phyloP scores from a whole-genome alignment of 1,284 basidiomycete genomes.

The Cryptococcus depauperatus region DNA sequence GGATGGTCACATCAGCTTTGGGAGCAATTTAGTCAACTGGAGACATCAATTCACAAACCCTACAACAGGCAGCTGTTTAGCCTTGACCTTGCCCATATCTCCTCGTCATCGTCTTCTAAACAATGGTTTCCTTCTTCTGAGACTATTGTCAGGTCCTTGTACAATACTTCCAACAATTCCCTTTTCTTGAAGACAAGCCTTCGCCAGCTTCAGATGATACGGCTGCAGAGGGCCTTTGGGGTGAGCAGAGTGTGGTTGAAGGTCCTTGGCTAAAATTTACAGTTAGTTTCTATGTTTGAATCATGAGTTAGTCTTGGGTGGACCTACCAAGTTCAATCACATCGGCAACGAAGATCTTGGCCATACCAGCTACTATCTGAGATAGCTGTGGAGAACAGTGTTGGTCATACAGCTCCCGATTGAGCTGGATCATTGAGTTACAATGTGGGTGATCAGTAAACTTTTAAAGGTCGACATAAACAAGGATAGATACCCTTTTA shows the following conservation, averaged over 20 bases:
- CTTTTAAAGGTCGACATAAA: background rate
- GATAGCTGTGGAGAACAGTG: conserved; percentile 23
- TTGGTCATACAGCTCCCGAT: conserved; percentile 38
- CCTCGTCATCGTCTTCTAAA: conserved; percentile 16
- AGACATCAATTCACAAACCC: too few relatives aligned
- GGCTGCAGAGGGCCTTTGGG: conserved; percentile 33
- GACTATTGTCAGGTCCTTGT: conserved; percentile 7
- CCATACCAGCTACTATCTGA: conserved; percentile 34
- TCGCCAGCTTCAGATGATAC: conserved; percentile 38
- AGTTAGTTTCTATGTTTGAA: background rate
- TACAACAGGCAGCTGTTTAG: too few relatives aligned
- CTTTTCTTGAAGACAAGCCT: conserved; percentile 24
- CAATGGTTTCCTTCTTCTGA: conserved; percentile 20
- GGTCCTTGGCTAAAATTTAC: conserved; percentile 15
- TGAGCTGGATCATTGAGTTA: conserved; percentile 30
- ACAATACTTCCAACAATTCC: conserved; percentile 16
- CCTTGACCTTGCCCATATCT: too few relatives aligned
- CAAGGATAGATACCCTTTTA: conserved; percentile 23
- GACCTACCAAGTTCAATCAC: conserved; percentile 36
- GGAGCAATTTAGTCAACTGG: too few relatives aligned
- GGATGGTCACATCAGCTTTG: too few relatives aligned
- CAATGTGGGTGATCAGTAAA: too few relatives aligned
- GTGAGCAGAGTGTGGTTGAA: conserved; percentile 29
- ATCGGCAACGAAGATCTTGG: conserved; percentile 41
- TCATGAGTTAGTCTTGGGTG: background rate